Evolutionary conservation across 495 filamentous ascomycete species (phyloP).

Genomic region (Thermothielavioides terrestris): DNA sequence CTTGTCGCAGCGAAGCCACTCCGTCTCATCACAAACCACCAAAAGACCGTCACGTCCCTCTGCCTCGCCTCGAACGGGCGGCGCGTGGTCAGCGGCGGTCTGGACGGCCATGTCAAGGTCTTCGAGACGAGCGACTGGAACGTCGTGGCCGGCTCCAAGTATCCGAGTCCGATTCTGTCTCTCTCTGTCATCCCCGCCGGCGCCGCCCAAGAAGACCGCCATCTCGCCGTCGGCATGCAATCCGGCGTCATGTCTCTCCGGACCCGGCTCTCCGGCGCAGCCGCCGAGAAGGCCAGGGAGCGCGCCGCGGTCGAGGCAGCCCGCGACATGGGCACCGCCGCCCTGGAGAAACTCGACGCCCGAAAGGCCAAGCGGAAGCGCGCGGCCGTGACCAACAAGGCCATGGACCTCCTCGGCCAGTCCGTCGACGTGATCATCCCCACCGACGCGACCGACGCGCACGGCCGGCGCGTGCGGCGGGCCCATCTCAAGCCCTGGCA

Average conservation of each 20-base stretch:
- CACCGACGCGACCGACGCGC: slow-evolving; percentile 17
- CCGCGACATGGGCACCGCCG: slow-evolving; percentile 63
- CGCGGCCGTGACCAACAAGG: slow-evolving; percentile 61
- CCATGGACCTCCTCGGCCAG: slow-evolving; percentile 77
- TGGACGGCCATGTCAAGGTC: slow-evolving; percentile 95
- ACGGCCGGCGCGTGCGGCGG: slow-evolving; percentile 41
- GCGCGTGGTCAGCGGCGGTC: slow-evolving; percentile 72
- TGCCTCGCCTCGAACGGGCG: slow-evolving; percentile 64
- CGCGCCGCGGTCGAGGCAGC: slow-evolving; percentile 81
- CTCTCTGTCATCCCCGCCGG: slow-evolving; percentile 64
- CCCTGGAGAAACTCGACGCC: slow-evolving; percentile 56
- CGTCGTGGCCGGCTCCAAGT: slow-evolving; percentile 84
- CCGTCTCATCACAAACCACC: slow-evolving; percentile 82
- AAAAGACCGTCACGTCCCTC: slow-evolving; percentile 91
- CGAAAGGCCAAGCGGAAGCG: slow-evolving; percentile 58
- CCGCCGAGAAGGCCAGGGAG: slow-evolving; percentile 68
- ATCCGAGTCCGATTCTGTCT: slow-evolving; percentile 79
- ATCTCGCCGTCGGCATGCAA: slow-evolving; percentile 89
- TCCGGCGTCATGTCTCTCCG: slow-evolving; percentile 81
- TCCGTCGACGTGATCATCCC: slow-evolving; percentile 75
- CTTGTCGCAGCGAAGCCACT: slow-evolving; percentile 83
- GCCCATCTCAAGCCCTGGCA: slow-evolving; percentile 72
- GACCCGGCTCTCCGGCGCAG: slow-evolving; percentile 74
- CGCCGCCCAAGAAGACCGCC: slow-evolving; percentile 66
- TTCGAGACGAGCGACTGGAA: slow-evolving; percentile 91